Base-by-base conservation (phyloP, 176 grass and related monocot species). In the Eleusine indica region DNA sequence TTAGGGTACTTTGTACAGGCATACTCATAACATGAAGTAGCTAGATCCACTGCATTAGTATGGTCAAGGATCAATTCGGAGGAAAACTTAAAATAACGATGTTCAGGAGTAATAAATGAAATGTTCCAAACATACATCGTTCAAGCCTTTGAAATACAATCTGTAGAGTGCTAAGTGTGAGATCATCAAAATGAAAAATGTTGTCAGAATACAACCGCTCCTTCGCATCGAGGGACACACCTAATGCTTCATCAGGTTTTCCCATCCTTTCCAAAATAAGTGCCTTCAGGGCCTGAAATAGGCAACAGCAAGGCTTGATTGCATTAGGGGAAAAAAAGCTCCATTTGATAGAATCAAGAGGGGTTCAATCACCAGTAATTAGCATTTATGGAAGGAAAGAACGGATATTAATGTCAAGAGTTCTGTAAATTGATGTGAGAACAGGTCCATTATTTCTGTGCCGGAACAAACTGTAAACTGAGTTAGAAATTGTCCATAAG, bases 181-280 rank as follows among this genome's bases (percentile, higher is more conserved):
- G 91, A 86, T 98, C 91, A 68, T 98, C 96, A 79, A 94, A 88
- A 79, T 95, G 91, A 79, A 94, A 83, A 85, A 81, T 88, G 35
- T 81, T 94, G 70, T 98, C 86, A 13, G 91, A 89, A 88, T 87
- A 80, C 68, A 98, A 80, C 68, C 87, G 80, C 62, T 94, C 89
- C 81, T 95, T 98, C 56, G 96, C 93, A 78, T 93, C 87, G 81
- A 92, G 83, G 79, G 87, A 96, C 61, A 90, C 80, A 76, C 47
- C 76, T 75, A 96, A 74, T 75, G 96, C 91, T 80, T 99, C 93
- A 84, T 99, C 96, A 80, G 85, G 83, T 65, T 99, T 99, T 79
- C 91, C 96, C 93, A 99, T 99, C 80, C 91, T 96, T 82, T 99
- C 93, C 77, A 99, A 89, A 85, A 91, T 91, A 90, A 99, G 91